These are phyloP conservation scores for Acanthamoeba castellanii DNA, from an alignment of 208 protist genomes.

Conservation along the genomic window DNA sequence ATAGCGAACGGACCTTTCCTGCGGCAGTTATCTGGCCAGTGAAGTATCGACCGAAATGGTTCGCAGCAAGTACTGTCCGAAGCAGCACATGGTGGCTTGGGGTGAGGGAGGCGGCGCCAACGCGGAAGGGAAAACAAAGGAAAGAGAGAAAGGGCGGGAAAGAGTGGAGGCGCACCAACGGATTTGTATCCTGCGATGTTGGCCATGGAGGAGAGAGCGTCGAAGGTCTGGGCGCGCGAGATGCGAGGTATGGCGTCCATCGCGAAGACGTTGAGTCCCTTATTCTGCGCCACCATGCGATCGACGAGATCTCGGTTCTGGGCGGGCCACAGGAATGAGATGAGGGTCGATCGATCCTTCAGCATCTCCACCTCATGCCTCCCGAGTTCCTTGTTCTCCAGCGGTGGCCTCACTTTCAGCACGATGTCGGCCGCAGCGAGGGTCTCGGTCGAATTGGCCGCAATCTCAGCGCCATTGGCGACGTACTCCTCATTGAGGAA, in stretches of 20 bases:
- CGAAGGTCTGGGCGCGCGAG: constrained; percentile 88
- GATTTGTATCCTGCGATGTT: constrained; percentile 94
- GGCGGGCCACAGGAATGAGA: constrained; percentile 90
- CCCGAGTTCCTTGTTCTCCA: constrained; percentile 42
- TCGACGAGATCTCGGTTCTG: constrained; percentile 82
- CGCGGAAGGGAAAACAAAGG: neutral
- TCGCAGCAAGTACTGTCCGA: constrained; percentile 58
- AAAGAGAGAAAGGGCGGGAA: neutral
- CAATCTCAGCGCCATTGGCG: constrained; percentile 88
- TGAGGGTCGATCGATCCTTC: constrained; percentile 81
- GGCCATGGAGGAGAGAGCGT: constrained; percentile 93
- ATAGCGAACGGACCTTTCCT: constrained; percentile 85
- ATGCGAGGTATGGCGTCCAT: constrained; percentile 93
- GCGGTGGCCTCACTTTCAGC: constrained; percentile 89
- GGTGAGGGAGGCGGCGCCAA: neutral
- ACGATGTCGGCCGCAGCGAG: constrained; percentile 87
- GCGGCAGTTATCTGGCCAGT: constrained; percentile 94
- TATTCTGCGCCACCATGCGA: constrained; percentile 68
- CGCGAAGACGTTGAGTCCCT: constrained; percentile 85
- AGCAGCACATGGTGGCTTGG: neutral
- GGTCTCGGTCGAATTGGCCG: constrained; percentile 71
- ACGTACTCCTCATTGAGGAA: constrained; percentile 90
- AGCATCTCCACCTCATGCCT: constrained; percentile 87
- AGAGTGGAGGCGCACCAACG: constrained; percentile 70
- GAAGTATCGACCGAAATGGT: constrained; percentile 91